phyloP scores from a whole-genome alignment of 2,329 filamentous ascomycete species.

The Keithomyces neogunnii region DNA sequence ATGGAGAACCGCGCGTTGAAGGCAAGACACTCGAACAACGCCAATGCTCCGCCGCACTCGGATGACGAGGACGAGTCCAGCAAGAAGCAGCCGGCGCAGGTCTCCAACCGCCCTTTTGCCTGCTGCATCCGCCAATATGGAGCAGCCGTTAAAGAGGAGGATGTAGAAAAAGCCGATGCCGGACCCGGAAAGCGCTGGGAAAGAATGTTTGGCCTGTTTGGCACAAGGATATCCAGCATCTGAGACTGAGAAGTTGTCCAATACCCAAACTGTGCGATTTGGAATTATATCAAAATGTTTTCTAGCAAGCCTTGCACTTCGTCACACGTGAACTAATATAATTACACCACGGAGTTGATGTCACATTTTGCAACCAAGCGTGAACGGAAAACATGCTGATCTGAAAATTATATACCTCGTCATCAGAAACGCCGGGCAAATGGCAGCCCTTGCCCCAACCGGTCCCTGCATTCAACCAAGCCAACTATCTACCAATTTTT shows the following conservation, averaged over 20 bases:
- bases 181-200: conserved; percentile 46
- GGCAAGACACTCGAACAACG: background rate
- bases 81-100: conserved; percentile 2
- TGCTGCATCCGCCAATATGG: conserved; percentile 70
- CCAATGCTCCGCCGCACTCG: conserved; percentile 5
- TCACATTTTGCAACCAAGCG: background rate
- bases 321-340: no score
- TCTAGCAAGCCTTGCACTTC: no score
- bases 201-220: conserved; percentile 55
- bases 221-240: conserved; percentile 43
- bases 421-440: conserved; percentile 9
- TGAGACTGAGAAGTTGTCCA: background rate
- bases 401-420: background rate
- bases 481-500: background rate
- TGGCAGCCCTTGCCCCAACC: background rate
- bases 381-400: background rate
- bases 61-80: conserved; percentile 7
- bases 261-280: background rate
- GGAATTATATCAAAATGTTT: no score
- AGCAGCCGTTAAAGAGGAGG: conserved; percentile 33
- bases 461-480: conserved; percentile 1
- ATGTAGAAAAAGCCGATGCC: conserved; percentile 34
- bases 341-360: background rate
- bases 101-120: conserved; percentile 52
- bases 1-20: conserved; percentile 4